A percentile compares a stretch with the other conserved stretches of the same genome.
phyloP scores from a whole-genome alignment of 1,284 basidiomycete genomes.

The Neolentinus lepideus region DNA sequence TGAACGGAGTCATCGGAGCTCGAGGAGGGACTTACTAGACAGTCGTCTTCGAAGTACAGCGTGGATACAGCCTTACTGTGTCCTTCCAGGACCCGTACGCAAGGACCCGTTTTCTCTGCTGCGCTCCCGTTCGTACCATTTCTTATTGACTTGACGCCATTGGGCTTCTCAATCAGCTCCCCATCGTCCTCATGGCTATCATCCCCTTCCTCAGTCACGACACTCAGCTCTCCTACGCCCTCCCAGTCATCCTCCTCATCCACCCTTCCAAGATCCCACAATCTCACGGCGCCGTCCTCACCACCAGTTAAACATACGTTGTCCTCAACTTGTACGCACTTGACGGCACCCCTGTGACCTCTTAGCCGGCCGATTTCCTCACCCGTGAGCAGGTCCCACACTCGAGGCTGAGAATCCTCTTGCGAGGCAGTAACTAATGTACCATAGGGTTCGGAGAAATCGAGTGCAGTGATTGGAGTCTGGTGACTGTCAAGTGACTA shows the following conservation, averaged over 20 bases:
- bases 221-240: conserved; percentile 46
- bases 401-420: conserved; percentile 68
- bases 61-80: conserved; percentile 91
- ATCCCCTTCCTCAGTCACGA: conserved; percentile 52
- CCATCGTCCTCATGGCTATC: conserved; percentile 31
- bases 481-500: conserved; percentile 80
- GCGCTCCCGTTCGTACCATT: conserved; percentile 19
- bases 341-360: conserved; percentile 78
- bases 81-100: conserved; percentile 78
- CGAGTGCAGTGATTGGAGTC: conserved; percentile 81
- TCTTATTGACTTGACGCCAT: conserved; percentile 14
- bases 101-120: conserved; percentile 34
- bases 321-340: conserved; percentile 92
- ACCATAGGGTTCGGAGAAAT: conserved; percentile 96
- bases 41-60: conserved; percentile 93
- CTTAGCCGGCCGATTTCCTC: conserved; percentile 75
- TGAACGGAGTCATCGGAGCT: no score
- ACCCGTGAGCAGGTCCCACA: conserved; percentile 87
- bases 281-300: conserved; percentile 74
- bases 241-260: conserved; percentile 70
- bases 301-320: conserved; percentile 88
- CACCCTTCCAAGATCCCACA: conserved; percentile 85
- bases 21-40: conserved; percentile 47
- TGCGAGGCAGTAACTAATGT: conserved; percentile 85
- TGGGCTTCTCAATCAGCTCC: conserved; percentile 26